These are phyloP conservation scores for Russula virescens DNA, from an alignment of 768 basidiomycete species.

Conservation along the genomic window DNA sequence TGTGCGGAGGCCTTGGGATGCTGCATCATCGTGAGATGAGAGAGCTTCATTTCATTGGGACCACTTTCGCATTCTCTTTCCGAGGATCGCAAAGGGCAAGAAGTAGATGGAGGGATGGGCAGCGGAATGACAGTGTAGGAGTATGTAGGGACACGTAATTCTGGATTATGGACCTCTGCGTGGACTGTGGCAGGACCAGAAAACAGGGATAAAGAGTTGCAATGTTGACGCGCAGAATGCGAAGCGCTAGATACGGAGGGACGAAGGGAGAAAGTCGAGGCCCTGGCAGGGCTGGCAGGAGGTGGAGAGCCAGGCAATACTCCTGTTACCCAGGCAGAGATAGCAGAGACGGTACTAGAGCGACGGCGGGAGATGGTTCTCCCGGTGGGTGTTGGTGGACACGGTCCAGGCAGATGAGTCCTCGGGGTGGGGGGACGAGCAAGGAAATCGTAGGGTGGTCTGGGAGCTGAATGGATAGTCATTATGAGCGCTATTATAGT, in stretches of 20 bases:
- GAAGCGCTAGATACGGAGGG: constrained; percentile 25
- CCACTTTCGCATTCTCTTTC: background rate
- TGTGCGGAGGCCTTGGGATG: background rate
- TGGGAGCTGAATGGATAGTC: background rate
- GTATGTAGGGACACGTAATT: constrained; percentile 59
- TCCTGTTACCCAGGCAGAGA: constrained; percentile 55
- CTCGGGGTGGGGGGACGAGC: constrained; percentile 31
- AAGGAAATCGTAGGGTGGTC: constrained; percentile 29
- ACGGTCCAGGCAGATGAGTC: constrained; percentile 29
- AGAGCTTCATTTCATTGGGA: constrained; percentile 32
- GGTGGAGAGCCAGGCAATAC: constrained; percentile 68
- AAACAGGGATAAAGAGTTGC: constrained; percentile 46
- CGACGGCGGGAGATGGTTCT: constrained; percentile 20
- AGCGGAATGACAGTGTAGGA: constrained; percentile 53
- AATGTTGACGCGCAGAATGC: constrained; percentile 34
- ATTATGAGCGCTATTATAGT: constrained; percentile 5
- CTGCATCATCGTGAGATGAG: constrained; percentile 39
- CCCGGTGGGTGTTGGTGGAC: constrained; percentile 27
- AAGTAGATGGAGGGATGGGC: constrained; percentile 6
- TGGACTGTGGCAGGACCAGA: constrained; percentile 44
- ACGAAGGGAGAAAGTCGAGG: constrained; percentile 29
- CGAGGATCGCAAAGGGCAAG: background rate
- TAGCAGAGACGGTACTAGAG: constrained; percentile 38
- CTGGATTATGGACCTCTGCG: constrained; percentile 42
- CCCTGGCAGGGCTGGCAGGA: constrained; percentile 32